phyloP scores from a whole-genome alignment of 495 filamentous ascomycete genomes.

The Neurospora sublineolata region DNA sequence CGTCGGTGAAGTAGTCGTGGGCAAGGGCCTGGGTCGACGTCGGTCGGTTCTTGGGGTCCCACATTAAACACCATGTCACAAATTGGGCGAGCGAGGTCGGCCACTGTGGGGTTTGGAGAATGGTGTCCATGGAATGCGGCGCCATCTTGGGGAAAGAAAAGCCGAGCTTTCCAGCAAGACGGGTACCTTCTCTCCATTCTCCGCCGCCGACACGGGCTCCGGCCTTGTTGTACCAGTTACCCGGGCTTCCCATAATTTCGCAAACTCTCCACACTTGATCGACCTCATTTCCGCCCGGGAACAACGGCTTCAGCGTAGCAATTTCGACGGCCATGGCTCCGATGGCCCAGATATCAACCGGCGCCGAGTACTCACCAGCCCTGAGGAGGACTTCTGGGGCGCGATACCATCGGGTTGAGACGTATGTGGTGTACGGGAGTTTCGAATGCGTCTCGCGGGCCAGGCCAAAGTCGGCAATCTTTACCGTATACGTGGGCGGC shows the following conservation, averaged over 20 bases:
- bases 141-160: constrained; percentile 99
- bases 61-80: constrained; percentile 99
- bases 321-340: constrained; percentile 99
- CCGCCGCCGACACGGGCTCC: constrained; percentile 84
- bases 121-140: constrained; percentile 91
- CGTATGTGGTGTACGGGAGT: constrained; percentile 94
- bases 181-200: constrained; percentile 92
- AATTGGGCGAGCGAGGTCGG: constrained; percentile 77
- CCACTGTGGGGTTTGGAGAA: constrained; percentile 85
- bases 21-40: constrained; percentile 88
- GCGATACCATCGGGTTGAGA: constrained; percentile 97
- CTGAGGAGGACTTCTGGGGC: constrained; percentile 91
- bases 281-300: constrained; percentile 96
- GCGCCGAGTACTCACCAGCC: constrained; percentile 93
- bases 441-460: constrained; percentile 94
- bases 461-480: constrained; percentile 98
- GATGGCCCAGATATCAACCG: constrained; percentile 97
- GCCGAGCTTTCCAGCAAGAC: constrained; percentile 86
- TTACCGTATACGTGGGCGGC: constrained; percentile 86
- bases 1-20: constrained; percentile 95
- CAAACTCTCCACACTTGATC: constrained; percentile 99
- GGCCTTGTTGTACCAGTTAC: constrained; percentile 91
- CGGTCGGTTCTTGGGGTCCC: constrained; percentile 89
- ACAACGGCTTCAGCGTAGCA: constrained; percentile 91
- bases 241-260: constrained; percentile 98